phyloP scores from a whole-genome alignment of 208 protist species.

The Wallacemonas sp. region DNA sequence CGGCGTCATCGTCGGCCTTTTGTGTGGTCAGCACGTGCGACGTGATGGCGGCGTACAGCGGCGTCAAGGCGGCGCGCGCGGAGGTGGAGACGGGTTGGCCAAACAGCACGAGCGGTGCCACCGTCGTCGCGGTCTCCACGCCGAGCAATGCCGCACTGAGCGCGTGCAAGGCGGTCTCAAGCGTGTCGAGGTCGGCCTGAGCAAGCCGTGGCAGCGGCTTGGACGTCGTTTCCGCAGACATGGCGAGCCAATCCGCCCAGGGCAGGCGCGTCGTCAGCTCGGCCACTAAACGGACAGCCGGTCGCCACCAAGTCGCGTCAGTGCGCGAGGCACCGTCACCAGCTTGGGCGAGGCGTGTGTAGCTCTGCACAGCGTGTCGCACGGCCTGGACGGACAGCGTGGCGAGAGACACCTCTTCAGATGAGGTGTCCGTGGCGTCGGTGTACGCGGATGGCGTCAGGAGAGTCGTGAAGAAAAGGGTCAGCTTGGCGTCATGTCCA shows the following conservation, averaged over 20 bases:
- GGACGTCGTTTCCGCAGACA: neutral
- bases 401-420: too few species aligned
- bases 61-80: neutral
- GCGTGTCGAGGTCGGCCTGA: neutral
- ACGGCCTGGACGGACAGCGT: too few species aligned
- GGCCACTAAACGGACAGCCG: neutral
- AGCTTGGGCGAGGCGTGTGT: neutral
- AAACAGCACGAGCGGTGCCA: constrained; percentile 7
- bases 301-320: neutral
- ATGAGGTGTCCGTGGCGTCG: too few species aligned
- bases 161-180: neutral
- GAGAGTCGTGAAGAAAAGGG: constrained; percentile 10
- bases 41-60: neutral
- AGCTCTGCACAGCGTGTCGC: too few species aligned
- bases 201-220: too few species aligned
- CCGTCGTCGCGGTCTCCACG: neutral
- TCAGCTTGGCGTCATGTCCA: neutral
- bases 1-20: too few species aligned
- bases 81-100: neutral
- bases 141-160: neutral
- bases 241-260: neutral
- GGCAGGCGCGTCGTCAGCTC: neutral
- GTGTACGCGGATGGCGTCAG: too few species aligned
- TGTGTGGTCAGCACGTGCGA: too few species aligned
- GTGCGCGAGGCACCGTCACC: too few species aligned